phyloP scores from a whole-genome alignment of 192 early-diverging fungal species.

The Gonapodya prolifera region DNA sequence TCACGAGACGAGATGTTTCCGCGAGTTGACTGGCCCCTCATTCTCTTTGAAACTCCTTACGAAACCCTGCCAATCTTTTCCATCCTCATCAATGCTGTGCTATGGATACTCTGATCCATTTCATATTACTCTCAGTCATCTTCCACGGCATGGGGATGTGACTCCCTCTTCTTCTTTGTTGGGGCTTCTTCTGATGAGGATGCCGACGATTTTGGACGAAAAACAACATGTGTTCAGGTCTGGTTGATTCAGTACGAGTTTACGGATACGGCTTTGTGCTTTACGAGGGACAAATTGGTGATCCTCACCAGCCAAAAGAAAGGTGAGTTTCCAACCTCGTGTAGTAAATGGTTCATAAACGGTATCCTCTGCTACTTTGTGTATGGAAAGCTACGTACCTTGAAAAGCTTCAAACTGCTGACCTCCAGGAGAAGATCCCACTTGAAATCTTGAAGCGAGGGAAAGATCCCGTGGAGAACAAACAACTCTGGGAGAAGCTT shows the following conservation, averaged over 20 bases:
- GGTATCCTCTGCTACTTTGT: too few species aligned
- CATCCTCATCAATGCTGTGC: too few species aligned
- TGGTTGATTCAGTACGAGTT: constrained; percentile 94
- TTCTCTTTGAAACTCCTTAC: too few species aligned
- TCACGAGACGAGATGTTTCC: too few species aligned
- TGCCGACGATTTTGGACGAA: constrained; percentile 23
- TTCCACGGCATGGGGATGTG: constrained; percentile 2
- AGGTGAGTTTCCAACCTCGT: constrained; percentile 38
- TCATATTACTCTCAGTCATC: neutral
- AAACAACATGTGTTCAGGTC: constrained; percentile 35
- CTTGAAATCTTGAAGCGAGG: constrained; percentile 61
- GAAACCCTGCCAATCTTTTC: neutral
- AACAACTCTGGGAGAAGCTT: constrained; percentile 41
- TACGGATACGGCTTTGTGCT: constrained; percentile 66
- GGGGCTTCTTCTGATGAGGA: constrained; percentile 53
- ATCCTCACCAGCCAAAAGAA: constrained; percentile 73
- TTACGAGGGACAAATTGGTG: constrained; percentile 60
- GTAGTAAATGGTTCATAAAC: neutral
- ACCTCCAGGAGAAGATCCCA: constrained; percentile 32
- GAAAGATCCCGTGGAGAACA: constrained; percentile 66
- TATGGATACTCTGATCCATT: neutral
- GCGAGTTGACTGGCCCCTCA: too few species aligned
- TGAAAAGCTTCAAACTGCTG: constrained; percentile 45
- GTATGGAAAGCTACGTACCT: constrained; percentile 35
- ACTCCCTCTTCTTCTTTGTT: constrained; percentile 46